Evolutionary conservation across 306 rosid species (phyloP).

Genomic region (Prunus mume): DNA sequence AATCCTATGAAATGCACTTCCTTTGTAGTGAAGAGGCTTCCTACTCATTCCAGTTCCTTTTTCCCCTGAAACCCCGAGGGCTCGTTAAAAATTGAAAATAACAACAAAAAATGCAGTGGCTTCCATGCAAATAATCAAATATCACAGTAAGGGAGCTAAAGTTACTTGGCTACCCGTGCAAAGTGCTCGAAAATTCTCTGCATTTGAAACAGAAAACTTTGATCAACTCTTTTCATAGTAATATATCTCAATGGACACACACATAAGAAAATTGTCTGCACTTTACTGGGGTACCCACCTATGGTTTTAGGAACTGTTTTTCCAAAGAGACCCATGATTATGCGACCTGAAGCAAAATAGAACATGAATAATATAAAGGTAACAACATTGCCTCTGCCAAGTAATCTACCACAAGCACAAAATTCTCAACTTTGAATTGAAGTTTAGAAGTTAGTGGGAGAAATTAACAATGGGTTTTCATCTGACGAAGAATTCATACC

Average conservation of each 20-base stretch:
- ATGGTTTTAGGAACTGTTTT: slow-evolving; percentile 69
- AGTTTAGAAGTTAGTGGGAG: background rate
- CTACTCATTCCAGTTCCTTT: slow-evolving; percentile 63
- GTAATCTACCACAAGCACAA: background rate
- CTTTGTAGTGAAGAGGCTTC: slow-evolving; percentile 69
- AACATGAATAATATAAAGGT: background rate
- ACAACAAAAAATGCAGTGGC: slow-evolving; percentile 6
- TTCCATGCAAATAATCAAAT: slow-evolving; percentile 1
- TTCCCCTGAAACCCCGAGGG: slow-evolving; percentile 59
- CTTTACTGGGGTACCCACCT: slow-evolving; percentile 41
- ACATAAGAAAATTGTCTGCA: background rate
- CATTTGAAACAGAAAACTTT: slow-evolving; percentile 27
- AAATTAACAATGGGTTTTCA: background rate
- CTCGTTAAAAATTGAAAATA: slow-evolving; percentile 6
- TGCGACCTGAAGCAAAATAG: slow-evolving; percentile 54
- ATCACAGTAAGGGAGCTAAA: slow-evolving; percentile 26
- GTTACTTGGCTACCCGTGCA: slow-evolving; percentile 76
- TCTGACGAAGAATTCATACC: slow-evolving; percentile 32
- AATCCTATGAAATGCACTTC: slow-evolving; percentile 78
- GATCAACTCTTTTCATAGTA: slow-evolving; percentile 9
- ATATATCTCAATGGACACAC: background rate
- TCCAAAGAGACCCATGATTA: slow-evolving; percentile 77
- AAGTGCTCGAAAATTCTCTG: slow-evolving; percentile 88
- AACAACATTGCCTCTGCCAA: background rate
- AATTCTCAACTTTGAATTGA: background rate